Evolutionary conservation across 805 yeast genomes (phyloP), one percentile per base, ranked within the genome.

Genomic region (Saturnispora saitoi): DNA sequence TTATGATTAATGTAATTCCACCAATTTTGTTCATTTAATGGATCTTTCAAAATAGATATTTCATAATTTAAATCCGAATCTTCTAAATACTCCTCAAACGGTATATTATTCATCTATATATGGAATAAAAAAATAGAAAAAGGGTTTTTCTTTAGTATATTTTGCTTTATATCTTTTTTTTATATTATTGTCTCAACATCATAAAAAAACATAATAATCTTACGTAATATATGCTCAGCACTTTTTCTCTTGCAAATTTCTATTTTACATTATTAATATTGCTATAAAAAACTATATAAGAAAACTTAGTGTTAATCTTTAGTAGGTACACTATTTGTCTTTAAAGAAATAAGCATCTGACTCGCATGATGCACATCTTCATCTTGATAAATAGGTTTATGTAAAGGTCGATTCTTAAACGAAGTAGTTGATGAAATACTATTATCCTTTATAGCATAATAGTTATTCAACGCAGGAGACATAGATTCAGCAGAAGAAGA

Each of bases 11-110:
- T 56, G 57, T 78, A 80, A 2, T 65, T 59, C 39, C 66, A 49
- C 86, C 86, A 81, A 0, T 58, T 47, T 3, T 63, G 58, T n/a
- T 64, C 45, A 41, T 68, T 57, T 28, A 56, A 36, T 0, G 72
- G 70, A 26, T 67, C 60, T 50, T 65, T 65, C 12, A 45, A 24
- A 15, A 45, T 37, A 17, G 32, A n/a, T 14, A 45, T 38, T 24
- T 46, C 48, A 32, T 38, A 46, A 17, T 31, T 22, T 4, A 46
- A 28, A 22, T 46, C 44, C 7, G 31, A 37, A 6, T 40, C 48
- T 2, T n/a, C 15, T 11, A 45, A 32, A 10, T 60, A 54, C 34
- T 59, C 54, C 49, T 76, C 80, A 54, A 50, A 68, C 3, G 53
- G 58, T 7, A 71, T 34, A 49, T 72, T 75, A 6, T 53, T 54